phyloP scores from a whole-genome alignment of 805 yeast species.

The Yamadazyma tumulicola region DNA sequence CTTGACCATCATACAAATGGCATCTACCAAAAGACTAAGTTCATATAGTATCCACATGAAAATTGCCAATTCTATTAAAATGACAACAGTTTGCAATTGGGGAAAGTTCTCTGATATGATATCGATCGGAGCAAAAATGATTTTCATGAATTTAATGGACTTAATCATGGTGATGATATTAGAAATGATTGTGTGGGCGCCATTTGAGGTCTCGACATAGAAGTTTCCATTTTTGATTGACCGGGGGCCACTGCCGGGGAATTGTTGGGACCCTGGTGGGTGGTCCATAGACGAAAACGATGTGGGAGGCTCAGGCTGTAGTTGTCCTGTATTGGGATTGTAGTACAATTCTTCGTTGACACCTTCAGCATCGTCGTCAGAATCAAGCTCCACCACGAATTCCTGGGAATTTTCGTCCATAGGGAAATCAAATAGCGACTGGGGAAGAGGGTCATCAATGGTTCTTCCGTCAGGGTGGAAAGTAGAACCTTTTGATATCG shows the following conservation, averaged over 20 bases:
- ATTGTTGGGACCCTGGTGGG: neutral
- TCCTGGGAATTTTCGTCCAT: slow-evolving; percentile 18
- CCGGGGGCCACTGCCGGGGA: neutral
- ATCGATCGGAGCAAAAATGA: slow-evolving; percentile 40
- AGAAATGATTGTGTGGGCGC: slow-evolving; percentile 23
- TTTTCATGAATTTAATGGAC: slow-evolving; percentile 31
- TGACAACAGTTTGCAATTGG: slow-evolving; percentile 34
- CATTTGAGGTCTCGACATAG: slow-evolving; percentile 13
- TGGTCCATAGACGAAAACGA: slow-evolving; percentile 16
- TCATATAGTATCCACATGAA: slow-evolving; percentile 42
- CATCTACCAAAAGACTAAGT: slow-evolving; percentile 39
- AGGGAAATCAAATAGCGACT: slow-evolving; percentile 9
- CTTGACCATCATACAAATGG: slow-evolving; percentile 42
- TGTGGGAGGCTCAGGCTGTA: slow-evolving; percentile 26
- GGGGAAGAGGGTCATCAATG: slow-evolving; percentile 12
- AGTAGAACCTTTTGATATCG: neutral
- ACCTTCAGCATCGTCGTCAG: slow-evolving; percentile 13
- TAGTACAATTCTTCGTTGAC: slow-evolving; percentile 25
- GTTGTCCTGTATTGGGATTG: slow-evolving; percentile 30
- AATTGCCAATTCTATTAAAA: slow-evolving; percentile 33
- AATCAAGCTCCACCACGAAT: slow-evolving; percentile 26
- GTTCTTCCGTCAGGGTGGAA: slow-evolving; percentile 8
- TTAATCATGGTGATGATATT: slow-evolving; percentile 32
- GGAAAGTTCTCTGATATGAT: slow-evolving; percentile 36
- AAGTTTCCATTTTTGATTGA: neutral